Percentiles rank a stretch among this genome's conserved stretches.
Evolutionary conservation across 139 green algal genomes (phyloP).

Genomic region (Picochlorum sp.): DNA sequence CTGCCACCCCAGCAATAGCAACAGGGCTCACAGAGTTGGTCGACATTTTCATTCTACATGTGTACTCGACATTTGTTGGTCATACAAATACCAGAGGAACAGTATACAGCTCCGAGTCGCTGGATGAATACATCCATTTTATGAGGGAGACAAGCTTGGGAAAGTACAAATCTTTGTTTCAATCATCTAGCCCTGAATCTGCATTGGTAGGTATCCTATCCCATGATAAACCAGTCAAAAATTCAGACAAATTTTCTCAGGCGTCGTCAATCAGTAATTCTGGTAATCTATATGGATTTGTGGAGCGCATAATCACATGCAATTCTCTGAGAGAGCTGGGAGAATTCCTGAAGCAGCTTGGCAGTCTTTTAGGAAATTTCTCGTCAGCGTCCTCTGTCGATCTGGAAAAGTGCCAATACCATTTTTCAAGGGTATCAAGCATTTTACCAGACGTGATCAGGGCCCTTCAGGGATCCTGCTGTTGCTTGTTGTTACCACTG

Average conservation of each 20-base stretch:
- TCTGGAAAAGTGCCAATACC: no score
- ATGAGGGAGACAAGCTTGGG: neutral
- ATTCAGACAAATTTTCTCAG: neutral
- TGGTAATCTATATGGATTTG: constrained; percentile 40
- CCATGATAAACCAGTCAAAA: no score
- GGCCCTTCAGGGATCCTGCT: no score
- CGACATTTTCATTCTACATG: constrained; percentile 42
- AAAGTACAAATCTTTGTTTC: neutral
- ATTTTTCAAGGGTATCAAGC: no score
- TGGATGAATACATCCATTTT: neutral
- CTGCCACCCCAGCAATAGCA: constrained; percentile 25
- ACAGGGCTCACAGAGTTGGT: constrained; percentile 36
- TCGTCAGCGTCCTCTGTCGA: no score
- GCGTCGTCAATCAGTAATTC: constrained; percentile 2
- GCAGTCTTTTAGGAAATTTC: constrained; percentile 3
- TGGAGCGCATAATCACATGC: constrained; percentile 26
- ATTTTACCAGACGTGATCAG: no score
- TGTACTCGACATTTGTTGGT: constrained; percentile 29
- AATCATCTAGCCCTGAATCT: neutral
- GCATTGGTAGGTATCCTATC: no score
- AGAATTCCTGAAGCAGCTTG: constrained; percentile 28
- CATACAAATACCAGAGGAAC: constrained; percentile 17
- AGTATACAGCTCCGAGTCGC: constrained; percentile 6
- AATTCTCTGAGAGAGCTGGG: constrained; percentile 23
- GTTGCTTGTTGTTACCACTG: no score